Evolutionary conservation across 306 rosid species (phyloP), one percentile per base, ranked within the genome.

Genomic region (Vigna mungo): DNA sequence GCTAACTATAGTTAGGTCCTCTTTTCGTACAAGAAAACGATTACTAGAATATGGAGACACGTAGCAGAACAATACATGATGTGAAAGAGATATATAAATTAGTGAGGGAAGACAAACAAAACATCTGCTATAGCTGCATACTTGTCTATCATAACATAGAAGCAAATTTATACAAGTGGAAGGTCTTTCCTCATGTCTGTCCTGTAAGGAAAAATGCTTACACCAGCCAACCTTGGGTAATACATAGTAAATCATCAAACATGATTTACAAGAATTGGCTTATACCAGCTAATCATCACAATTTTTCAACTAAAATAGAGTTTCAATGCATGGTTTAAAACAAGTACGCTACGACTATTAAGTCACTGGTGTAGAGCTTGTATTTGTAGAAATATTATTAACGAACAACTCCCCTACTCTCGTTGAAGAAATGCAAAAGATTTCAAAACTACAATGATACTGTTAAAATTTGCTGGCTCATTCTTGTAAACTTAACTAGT

Each of bases 221-320:
- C 18, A 75, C 41, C 17, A 64, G 73, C 54, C 27, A 76, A 44
- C 39, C 44, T 63, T 32, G 32, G 46, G 49, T 76, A 20, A 37
- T 51, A 17, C 44, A 9, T 64, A 18, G 44, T 21, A 39, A 56
- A 76, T 39, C 27, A 25, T 25, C 27, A 25, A 25, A 25, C 27
- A 25, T 25, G 47, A 62, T n/a, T 62, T 62, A 36, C 69, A 62
- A 17, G 16, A 63, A 63, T 63, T 34, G 48, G 25, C 48, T 63
- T 37, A 36, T 36, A 17, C 27, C n/a, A 37, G 48, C 30, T 11
- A 63, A 17, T 17, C 27, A 9, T 37, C 21, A 63, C 4, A 36
- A 15, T 4, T 8, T 36, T 16, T 63, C 27, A 63, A 63, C 69
- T 36, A 17, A 63, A 61, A 37, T 48, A 60, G 67, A 36, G 9